phyloP scores from a whole-genome alignment of 257 asterid species.

The Penstemon eatonii region DNA sequence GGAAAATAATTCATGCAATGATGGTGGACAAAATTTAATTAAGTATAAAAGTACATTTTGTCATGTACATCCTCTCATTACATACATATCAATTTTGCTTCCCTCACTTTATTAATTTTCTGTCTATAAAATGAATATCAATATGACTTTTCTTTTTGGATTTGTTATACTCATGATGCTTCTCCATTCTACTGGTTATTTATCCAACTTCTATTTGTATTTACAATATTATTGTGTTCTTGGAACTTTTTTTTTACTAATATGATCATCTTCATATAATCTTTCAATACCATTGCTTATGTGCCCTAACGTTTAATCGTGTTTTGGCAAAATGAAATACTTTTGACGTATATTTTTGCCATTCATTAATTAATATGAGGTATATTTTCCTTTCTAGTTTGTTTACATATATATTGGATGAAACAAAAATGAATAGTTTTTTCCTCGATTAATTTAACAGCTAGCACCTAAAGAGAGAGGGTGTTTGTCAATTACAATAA shows the following conservation, averaged over 20 bases:
- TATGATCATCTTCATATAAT: neutral
- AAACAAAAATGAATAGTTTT: too few species aligned
- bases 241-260: neutral
- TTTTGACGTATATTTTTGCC: too few species aligned
- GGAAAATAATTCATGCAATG: neutral
- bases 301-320: too few species aligned
- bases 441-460: too few species aligned
- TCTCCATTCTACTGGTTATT: conserved; percentile 16
- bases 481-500: too few species aligned
- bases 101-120: neutral
- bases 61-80: neutral
- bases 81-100: neutral
- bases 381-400: too few species aligned
- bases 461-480: too few species aligned
- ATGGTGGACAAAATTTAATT: neutral
- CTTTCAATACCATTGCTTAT: too few species aligned
- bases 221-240: neutral
- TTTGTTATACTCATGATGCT: conserved; percentile 1
- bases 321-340: too few species aligned
- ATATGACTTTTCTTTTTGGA: neutral
- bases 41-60: neutral
- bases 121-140: neutral
- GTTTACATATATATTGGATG: too few species aligned
- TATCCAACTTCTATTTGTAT: neutral
- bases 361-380: too few species aligned